A percentile compares a stretch with the other conserved stretches of the same genome.
phyloP scores from a whole-genome alignment of 371 early-diverging fungal species.

The Encephalitozoon romaleae region DNA sequence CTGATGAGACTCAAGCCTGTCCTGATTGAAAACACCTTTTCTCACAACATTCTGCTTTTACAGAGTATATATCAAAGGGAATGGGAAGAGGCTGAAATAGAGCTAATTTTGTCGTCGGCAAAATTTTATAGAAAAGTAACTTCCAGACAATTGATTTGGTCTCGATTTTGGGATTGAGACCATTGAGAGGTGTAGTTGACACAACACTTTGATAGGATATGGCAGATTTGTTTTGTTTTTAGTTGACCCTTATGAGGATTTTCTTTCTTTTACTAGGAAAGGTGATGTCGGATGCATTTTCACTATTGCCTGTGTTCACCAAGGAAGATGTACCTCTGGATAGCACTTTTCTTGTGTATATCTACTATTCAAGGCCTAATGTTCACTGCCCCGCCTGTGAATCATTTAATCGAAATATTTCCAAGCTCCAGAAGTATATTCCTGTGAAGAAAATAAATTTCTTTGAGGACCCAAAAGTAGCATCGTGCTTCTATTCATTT shows the following conservation, averaged over 20 bases:
- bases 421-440: slow-evolving; percentile 6
- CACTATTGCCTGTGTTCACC: not conserved
- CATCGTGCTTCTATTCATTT: slow-evolving; percentile 21
- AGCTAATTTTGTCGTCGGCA: slow-evolving; percentile 53
- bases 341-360: slow-evolving; percentile 41
- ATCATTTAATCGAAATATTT: slow-evolving; percentile 25
- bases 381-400: slow-evolving; percentile 40
- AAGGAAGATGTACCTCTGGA: not conserved
- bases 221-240: not conserved
- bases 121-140: slow-evolving; percentile 21
- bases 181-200: not conserved
- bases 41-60: slow-evolving; percentile 79
- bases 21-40: slow-evolving; percentile 75
- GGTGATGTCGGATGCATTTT: not conserved
- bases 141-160: not conserved
- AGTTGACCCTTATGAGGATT: not conserved
- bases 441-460: slow-evolving; percentile 46
- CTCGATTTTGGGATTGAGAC: not conserved
- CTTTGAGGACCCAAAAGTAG: slow-evolving; percentile 22
- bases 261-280: not conserved
- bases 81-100: slow-evolving; percentile 80
- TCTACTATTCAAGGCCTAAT: slow-evolving; percentile 37
- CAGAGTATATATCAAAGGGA: slow-evolving; percentile 74
- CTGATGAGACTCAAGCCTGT: slow-evolving; percentile 78
- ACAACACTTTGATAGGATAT: not conserved